A percentile compares a stretch with the other conserved stretches of the same genome.
Conservation (phyloP, 805 yeast species). For the Nakazawaea wyomingensis region DNA sequence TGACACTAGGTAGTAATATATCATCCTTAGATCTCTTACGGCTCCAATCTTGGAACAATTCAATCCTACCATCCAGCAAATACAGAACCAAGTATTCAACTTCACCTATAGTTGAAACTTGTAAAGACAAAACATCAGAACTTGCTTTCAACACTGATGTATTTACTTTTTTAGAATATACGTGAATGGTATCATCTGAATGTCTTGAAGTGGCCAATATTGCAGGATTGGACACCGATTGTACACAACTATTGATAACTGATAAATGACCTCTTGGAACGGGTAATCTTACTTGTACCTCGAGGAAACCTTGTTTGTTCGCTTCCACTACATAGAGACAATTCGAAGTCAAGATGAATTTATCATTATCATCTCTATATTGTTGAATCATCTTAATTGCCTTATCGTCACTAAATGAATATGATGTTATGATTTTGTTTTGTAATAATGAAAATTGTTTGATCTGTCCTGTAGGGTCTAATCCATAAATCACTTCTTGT, state of each 20-base stretch:
- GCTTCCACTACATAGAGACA: slow-evolving; percentile 25
- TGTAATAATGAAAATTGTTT: slow-evolving; percentile 22
- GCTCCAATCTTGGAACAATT: slow-evolving; percentile 22
- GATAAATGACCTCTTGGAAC: slow-evolving; percentile 28
- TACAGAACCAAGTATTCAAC: slow-evolving; percentile 25
- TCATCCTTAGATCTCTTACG: slow-evolving; percentile 9
- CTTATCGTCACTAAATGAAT: slow-evolving; percentile 16
- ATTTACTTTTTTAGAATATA: slow-evolving; percentile 27
- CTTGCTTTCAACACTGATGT: slow-evolving; percentile 30
- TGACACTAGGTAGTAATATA: slow-evolving; percentile 19
- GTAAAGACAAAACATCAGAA: slow-evolving; percentile 26
- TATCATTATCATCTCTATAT: slow-evolving; percentile 22
- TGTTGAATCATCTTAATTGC: slow-evolving; percentile 20
- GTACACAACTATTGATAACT: slow-evolving; percentile 29
- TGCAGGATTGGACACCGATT: slow-evolving; percentile 27
- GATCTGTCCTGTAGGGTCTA: slow-evolving; percentile 21
- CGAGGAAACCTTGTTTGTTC: slow-evolving; percentile 18
- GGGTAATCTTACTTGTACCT: slow-evolving; percentile 28
- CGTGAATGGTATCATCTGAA: slow-evolving; percentile 26
- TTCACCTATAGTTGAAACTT: slow-evolving; percentile 17
- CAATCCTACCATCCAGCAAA: slow-evolving; percentile 27
- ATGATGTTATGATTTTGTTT: slow-evolving; percentile 18
- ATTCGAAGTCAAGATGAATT: slow-evolving; percentile 25
- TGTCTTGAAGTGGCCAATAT: slow-evolving; percentile 30
- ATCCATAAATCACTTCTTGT: slow-evolving; percentile 24